Conservation (phyloP, 345 rosid species). For the Turritis glabra region DNA sequence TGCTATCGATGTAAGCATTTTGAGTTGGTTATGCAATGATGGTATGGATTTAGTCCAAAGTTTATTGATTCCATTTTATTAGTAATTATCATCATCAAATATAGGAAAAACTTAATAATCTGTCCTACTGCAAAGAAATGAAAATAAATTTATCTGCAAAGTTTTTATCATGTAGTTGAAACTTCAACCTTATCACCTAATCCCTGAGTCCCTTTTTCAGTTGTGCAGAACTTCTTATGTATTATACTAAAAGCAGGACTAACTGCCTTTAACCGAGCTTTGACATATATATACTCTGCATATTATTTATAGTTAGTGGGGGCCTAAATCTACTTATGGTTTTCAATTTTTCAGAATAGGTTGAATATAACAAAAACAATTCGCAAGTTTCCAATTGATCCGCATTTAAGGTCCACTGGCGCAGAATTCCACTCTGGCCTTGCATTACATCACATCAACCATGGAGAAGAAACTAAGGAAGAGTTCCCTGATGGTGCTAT, state of each 20-base stretch:
- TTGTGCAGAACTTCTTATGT: not conserved
- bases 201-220: slow-evolving; percentile 4
- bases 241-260: not conserved
- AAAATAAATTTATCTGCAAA: not conserved
- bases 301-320: not conserved
- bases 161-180: slow-evolving; percentile 7
- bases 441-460: slow-evolving; percentile 61
- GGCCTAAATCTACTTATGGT: slow-evolving; percentile 14
- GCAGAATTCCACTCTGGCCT: slow-evolving; percentile 75
- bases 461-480: slow-evolving; percentile 66
- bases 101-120: not conserved
- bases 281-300: slow-evolving; percentile 1
- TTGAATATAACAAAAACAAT: slow-evolving; percentile 95
- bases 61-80: not conserved
- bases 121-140: not conserved
- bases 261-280: not conserved
- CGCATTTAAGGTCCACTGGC: slow-evolving; percentile 72
- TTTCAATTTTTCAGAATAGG: slow-evolving; percentile 76
- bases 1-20: not conserved
- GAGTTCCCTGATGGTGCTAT: slow-evolving; percentile 68
- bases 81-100: slow-evolving; percentile 1
- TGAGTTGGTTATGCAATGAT: slow-evolving; percentile 7
- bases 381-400: slow-evolving; percentile 89
- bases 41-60: not conserved
- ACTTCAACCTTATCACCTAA: slow-evolving; percentile 5